Base-by-base conservation (phyloP, 1,284 basidiomycete species). In the Cryptococcus sp. region DNA sequence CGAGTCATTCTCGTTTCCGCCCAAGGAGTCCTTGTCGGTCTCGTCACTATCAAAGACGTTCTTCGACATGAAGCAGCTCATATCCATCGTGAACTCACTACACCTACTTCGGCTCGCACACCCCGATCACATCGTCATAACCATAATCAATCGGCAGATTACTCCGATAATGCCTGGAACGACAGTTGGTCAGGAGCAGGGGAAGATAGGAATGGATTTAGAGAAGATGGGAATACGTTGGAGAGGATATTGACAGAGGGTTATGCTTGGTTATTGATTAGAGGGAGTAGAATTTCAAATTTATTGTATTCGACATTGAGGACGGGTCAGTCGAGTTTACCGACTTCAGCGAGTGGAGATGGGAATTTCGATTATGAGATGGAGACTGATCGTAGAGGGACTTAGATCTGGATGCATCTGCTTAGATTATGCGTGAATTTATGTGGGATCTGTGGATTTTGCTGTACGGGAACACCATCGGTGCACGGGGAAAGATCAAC, bases 11-110 rank as follows among this genome's bases (percentile, higher is more conserved):
- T 98, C 4, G 91, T 98, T 0, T 88, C 92, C 68, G 84, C 89
- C 56, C 84, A 86, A 64, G 95, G 95, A 10, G 78, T 80, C 43
- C 80, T 99, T 3, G 84, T 83, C 0, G 95, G 95, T 0, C 80
- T 99, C 13, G 86, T 97, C 23, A 98, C 94, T 0, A 89, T 98
- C 57, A 98, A 98, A 72, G 96, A 99, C 65, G 90, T 98, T 10
- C 79, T 99, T 11, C 85, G 86, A 46, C 90, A 90, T 69, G 91
- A 88, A 74, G 59, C 70, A 66, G 58, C 61, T 36, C 59, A 58
- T 13, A 59, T 64, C 45, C 50, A 52, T 32, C 57, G 43, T 14
- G 43, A 52, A 11, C 42, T n/a, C 46, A 50, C 34, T 34, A 34
- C 49, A 43, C 4, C 52, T 43, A 34, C 44, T 47, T 15, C 42